Evolutionary conservation across 1,284 basidiomycete species (phyloP), one percentile per base, ranked within the genome.

Genomic region (Malassezia equina): DNA sequence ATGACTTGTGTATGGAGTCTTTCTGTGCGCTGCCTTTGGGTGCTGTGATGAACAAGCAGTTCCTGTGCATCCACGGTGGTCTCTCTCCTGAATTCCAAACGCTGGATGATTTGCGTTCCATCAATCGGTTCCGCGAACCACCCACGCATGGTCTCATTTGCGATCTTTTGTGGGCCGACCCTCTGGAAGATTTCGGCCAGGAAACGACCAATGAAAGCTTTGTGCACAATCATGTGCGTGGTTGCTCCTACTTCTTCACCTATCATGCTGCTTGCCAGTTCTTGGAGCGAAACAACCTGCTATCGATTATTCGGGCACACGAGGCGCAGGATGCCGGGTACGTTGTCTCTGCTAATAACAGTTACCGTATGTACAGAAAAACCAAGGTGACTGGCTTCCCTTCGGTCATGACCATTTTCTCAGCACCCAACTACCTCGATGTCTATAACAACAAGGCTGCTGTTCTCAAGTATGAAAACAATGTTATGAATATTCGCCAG

Each of bases 391-490:
- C 90, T 0, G 90, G 80, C 12, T 81, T 81, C 76, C 90, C 90
- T 3, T 90, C 89, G 11, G 88, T 94, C 58, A 93, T 94, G 87
- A 94, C 90, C 42, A 90, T 94, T 66, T 94, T 94, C 77, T 89
- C 86, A 11, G 90, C 90, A 7, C 90, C 68, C 24, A 94, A 94
- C 76, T 94, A 94, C 75, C 84, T 94, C 51, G 90, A 94, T 71
- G 87, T 93, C 31, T 94, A 94, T 77, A 89, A 90, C 76, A 94
- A 94, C 79, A 94, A 93, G 78, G 90, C 90, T 2, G 90, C 90
- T 1, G 90, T 94, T 5, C 82, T 94, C 72, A 93, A 94, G 78
- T 93, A 94, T 75, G 90, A 94, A 76, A 88, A 86, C 74, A 94
- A 94, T 72, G 89, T 93, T 46, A 86, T 94, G 84, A 94, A 94